phyloP scores from a whole-genome alignment of 352 stramenopile genomes.

The Globisporangium parvum region DNA sequence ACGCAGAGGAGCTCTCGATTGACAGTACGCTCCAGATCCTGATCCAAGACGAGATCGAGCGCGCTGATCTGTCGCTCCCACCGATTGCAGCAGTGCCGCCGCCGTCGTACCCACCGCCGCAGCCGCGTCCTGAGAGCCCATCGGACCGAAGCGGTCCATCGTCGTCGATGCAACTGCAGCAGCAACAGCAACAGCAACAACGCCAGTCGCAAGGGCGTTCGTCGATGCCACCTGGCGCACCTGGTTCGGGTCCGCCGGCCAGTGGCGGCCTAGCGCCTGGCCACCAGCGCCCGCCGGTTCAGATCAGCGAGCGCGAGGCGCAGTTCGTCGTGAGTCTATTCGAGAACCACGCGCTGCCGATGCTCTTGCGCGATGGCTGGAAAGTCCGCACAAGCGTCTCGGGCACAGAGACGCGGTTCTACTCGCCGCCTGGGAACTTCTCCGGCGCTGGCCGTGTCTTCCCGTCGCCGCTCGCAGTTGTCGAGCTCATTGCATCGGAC shows the following conservation, averaged over 20 bases:
- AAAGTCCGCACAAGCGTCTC: slow-evolving; percentile 33
- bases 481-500: slow-evolving; percentile 68
- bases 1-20: slow-evolving; percentile 71
- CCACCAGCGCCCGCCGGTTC: slow-evolving; percentile 17
- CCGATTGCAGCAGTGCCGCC: slow-evolving; percentile 11
- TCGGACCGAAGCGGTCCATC: slow-evolving; percentile 2
- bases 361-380: slow-evolving; percentile 63
- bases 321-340: slow-evolving; percentile 75
- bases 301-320: slow-evolving; percentile 68
- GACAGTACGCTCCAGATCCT: slow-evolving; percentile 80
- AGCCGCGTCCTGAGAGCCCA: slow-evolving; percentile 15
- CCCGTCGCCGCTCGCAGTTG: slow-evolving; percentile 52
- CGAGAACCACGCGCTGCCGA: slow-evolving; percentile 70
- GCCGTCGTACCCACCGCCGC: slow-evolving; percentile 5
- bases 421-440: slow-evolving; percentile 27
- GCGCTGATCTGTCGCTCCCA: slow-evolving; percentile 46
- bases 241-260: neutral
- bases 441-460: slow-evolving; percentile 35
- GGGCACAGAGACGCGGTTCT: slow-evolving; percentile 31
- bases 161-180: neutral
- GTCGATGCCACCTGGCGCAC: neutral
- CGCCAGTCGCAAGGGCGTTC: neutral
- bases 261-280: neutral
- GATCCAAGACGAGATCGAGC: slow-evolving; percentile 85
- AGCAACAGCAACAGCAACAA: slow-evolving; percentile 3